phyloP scores from a whole-genome alignment of 148 eudicot genomes.

The Arbutus unedo region DNA sequence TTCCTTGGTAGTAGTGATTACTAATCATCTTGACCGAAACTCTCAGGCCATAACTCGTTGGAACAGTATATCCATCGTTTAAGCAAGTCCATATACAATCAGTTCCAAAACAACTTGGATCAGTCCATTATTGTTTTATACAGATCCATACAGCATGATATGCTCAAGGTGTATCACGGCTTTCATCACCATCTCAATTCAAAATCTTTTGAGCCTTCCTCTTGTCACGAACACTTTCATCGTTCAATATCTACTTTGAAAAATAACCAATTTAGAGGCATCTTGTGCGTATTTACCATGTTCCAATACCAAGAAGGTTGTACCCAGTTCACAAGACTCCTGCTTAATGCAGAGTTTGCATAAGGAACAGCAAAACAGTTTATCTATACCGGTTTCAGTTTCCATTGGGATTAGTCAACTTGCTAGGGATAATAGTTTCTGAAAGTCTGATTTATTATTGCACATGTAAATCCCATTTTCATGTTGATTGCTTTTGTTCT shows the following conservation, averaged over 20 bases:
- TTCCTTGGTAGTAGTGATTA: neutral
- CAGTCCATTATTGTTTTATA: neutral
- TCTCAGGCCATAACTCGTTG: neutral
- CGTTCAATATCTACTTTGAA: neutral
- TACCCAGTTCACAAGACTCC: neutral
- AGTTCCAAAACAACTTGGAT: neutral
- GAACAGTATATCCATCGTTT: neutral
- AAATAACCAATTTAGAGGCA: neutral
- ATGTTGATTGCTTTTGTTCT: neutral
- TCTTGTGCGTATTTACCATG: conserved; percentile 1
- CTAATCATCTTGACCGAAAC: neutral
- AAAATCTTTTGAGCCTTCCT: neutral
- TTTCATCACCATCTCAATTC: neutral
- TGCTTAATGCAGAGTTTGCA: neutral
- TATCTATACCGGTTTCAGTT: neutral
- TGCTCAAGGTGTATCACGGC: neutral
- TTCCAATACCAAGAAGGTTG: conserved; percentile 2
- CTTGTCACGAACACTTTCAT: neutral
- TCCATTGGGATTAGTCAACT: neutral
- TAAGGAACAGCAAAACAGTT: neutral
- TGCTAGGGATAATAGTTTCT: neutral
- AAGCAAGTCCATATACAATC: neutral
- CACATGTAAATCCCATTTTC: neutral
- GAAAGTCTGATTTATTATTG: neutral
- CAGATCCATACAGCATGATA: neutral